Base-by-base conservation (phyloP, 768 basidiomycete genomes). In the Hortiboletus flavorubellus region DNA sequence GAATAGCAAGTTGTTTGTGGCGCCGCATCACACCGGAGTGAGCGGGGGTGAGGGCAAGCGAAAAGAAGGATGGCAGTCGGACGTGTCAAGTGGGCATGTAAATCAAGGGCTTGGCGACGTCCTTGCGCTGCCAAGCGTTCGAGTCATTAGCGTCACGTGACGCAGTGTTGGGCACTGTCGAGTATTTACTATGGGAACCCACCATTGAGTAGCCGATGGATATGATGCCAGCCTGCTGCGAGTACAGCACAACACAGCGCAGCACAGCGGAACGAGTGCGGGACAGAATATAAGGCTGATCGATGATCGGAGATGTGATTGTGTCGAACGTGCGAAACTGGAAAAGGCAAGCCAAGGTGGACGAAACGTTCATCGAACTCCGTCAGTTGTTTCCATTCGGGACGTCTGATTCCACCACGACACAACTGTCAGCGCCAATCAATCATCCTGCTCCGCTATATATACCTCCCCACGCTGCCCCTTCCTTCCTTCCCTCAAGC, bases 311-410 rank as follows among this genome's bases (percentile, higher is more conserved):
- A 14, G 14, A 34, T 34, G 12, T 5, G 34, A 10, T 33, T 33
- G 31, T 6, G 34, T 59, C 66, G 52, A 69, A 70, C 69, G 69
- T 70, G 69, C 62, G 64, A 59, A 21, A 2, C 59, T 23, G 0
- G 26, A 66, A 55, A 58, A 60, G 68, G 69, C 35, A 63, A 59
- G 10, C 21, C 1, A 15, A 30, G 45, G 51, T 50, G 43, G 30
- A 41, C 43, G 21, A 60, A 58, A 55, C 64, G 63, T 64, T 64
- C 47, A 54, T 60, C 59, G 39, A 29, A 51, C 31, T 16, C 54
- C 39, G 54, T n/a, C 26, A 11, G 12, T n/a, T 38, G 18, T 21
- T 39, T 9, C 37, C 31, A 53, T 39, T 15, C 12, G 33, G 52
- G 61, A 62, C 57, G 53, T 53, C 44, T 35, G 18, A 35, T 43